Base-by-base conservation (phyloP, 1,284 basidiomycete genomes). In the Rhodotorula mucilaginosa region DNA sequence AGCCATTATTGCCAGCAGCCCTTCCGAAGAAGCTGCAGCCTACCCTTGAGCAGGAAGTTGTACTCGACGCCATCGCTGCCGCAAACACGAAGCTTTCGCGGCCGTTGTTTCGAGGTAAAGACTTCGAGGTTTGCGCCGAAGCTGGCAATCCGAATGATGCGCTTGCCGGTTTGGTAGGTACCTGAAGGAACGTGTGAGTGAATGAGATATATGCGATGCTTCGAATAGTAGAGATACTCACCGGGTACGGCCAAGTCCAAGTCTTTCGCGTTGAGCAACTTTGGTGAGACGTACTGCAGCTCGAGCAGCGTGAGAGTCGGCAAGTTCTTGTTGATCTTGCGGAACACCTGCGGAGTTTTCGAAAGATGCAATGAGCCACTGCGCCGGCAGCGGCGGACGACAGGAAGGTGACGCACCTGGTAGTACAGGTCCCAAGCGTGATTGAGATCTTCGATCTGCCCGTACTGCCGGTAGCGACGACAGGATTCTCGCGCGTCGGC, bases 381-480 rank as follows among this genome's bases (percentile, higher is more conserved):
- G 15, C 26, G 5, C n/a, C 5, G 23, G 23, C 13, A 1, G 10
- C 29, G 1, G 29, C 10, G 39, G 51, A 61, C 15, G 39, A 26
- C 26, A 44, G 39, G 19, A 26, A 34, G 47, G 13, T 88, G 88
- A 76, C 80, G 69, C 34, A 81, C 84, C 64, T 89, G 89, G 79
- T 97, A 99, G 83, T 99, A 99, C 46, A 99, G 92, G 79, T 99
- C 97, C 97, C 97, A 99, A n/a, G 97, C 97, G 80, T 93, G 93
- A 80, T 98, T 97, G 68, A 99, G 84, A 79, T 99, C 94, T 69
- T 88, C 88, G 69, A 88, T 87, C 80, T 99, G 95, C 52, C 92
- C 91, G 79, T 92, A 92, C 54, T 88, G 86, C 57, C 90, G 88
- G 85, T 92, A 99, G 58, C 93, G 86, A 65, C 89, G 86, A 77